Base-by-base conservation (phyloP, 495 filamentous ascomycete genomes). In the Delitschia confertaspora region DNA sequence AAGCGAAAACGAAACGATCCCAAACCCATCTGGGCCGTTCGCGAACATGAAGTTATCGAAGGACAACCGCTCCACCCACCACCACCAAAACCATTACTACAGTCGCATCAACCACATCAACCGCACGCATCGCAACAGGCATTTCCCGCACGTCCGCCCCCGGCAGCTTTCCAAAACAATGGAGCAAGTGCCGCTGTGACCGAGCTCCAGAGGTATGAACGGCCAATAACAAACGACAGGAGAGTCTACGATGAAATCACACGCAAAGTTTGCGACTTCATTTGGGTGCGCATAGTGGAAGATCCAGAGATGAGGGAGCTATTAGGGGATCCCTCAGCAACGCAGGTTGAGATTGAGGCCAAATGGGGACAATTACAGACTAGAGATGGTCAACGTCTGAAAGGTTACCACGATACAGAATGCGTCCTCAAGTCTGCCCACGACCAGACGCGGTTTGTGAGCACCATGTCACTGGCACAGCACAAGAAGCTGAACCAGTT, bases 401-500 rank as follows among this genome's bases (percentile, higher is more conserved):
- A 7, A 1, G 33, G 47, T 11, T 4, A 42, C 3, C 42, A 51
- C 22, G 24, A 47, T 1, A 43, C 47, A 4, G 53, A 56, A 26
- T 47, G 47, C 47, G 29, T 56, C 6, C 14, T 56, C 7, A 32
- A 22, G 13, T 11, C 16, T 5, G 6, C 29, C 3, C 19, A 22
- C 8, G 46, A 51, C 6, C 8, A 8, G 10, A 38, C 26, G 22
- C 38, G 34, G 33, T 56, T 56, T 20, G 42, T 39, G 18, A 51
- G 47, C 38, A 56, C 53, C 14, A 56, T 56, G 53, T 42, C 47
- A 4, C 35, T 47, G 9, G 24, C 35, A 8, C 53, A 56, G 29
- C 53, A 56, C 21, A 42, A 51, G 34, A 51, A 39, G 22, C 51
- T 51, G 53, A 56, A 56, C 27, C 19, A 24, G 3, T 56, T 19